phyloP scores from a whole-genome alignment of 2,329 filamentous ascomycete genomes.

The Arthrinium phaeospermum region DNA sequence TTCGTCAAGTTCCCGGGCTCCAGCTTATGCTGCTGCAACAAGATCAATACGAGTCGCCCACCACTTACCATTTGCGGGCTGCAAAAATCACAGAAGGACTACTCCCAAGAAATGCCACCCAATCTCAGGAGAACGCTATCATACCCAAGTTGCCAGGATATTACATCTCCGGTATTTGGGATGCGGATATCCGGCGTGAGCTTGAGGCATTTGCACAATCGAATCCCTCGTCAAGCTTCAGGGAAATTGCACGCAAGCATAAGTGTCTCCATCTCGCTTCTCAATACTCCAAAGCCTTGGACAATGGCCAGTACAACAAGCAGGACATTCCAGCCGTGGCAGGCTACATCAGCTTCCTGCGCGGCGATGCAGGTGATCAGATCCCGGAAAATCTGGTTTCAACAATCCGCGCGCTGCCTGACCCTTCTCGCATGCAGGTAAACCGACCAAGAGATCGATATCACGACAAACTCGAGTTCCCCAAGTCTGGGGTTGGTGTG shows the following conservation, averaged over 20 bases:
- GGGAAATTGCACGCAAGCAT: constrained; percentile 54
- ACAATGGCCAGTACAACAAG: constrained; percentile 52
- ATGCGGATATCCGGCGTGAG: constrained; percentile 50
- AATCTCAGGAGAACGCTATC: constrained; percentile 24
- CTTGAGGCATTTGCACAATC: constrained; percentile 44
- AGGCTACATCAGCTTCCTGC: constrained; percentile 58
- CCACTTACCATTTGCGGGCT: constrained; percentile 55
- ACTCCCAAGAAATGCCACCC: constrained; percentile 28
- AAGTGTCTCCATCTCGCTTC: constrained; percentile 60
- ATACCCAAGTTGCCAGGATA: constrained; percentile 30
- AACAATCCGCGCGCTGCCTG: constrained; percentile 51
- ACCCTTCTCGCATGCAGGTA: constrained; percentile 56
- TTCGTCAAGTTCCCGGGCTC: constrained; percentile 59
- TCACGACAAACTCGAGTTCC: constrained; percentile 73
- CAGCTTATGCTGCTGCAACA: constrained; percentile 62
- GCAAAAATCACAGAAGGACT: constrained; percentile 46
- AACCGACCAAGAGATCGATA: constrained; percentile 61
- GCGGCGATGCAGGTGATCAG: constrained; percentile 44
- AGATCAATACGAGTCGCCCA: constrained; percentile 55
- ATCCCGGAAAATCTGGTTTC: constrained; percentile 44
- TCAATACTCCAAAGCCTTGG: constrained; percentile 61
- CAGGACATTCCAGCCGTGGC: constrained; percentile 44
- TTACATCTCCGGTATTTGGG: constrained; percentile 60
- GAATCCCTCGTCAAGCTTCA: constrained; percentile 40
- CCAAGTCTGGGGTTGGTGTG: constrained; percentile 77